Evolutionary conservation across 2,329 filamentous ascomycete species (phyloP).

Genomic region (Cytospora leucostoma): DNA sequence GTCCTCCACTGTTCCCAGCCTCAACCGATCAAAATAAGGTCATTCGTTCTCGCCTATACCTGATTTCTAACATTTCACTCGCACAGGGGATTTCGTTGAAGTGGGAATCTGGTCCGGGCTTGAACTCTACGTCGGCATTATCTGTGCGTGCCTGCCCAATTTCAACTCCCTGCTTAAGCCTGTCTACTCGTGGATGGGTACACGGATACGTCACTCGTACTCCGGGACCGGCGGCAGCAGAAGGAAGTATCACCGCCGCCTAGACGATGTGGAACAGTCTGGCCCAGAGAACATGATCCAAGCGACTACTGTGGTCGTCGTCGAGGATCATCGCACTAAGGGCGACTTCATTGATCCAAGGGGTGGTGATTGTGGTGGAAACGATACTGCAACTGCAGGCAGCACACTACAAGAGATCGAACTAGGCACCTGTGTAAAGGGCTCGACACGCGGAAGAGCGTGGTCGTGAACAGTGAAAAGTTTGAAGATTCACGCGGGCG

Average conservation of each 20-base stretch:
- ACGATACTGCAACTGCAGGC: not conserved
- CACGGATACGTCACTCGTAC: not conserved
- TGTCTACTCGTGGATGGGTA: slow-evolving; percentile 15
- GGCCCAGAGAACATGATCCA: not conserved
- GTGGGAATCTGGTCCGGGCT: slow-evolving; percentile 16
- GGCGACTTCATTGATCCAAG: slow-evolving; percentile 1
- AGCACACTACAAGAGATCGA: slow-evolving; percentile 4
- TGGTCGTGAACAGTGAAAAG: slow-evolving; percentile 6
- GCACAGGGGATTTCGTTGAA: slow-evolving; percentile 4
- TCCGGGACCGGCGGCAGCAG: not conserved
- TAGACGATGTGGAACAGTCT: slow-evolving; percentile 1
- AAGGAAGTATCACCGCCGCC: not conserved
- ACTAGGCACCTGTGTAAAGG: not conserved
- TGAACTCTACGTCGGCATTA: slow-evolving; percentile 18
- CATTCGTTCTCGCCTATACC: not conserved
- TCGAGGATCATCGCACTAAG: slow-evolving; percentile 11
- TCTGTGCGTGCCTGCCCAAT: slow-evolving; percentile 19
- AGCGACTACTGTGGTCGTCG: slow-evolving; percentile 13
- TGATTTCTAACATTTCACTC: not conserved
- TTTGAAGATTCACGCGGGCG: too few species aligned
- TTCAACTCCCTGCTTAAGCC: slow-evolving; percentile 15
- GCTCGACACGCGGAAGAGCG: slow-evolving; percentile 8
- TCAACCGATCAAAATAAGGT: too few species aligned
- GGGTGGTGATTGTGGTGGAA: not conserved
- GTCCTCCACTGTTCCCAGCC: not conserved